These are phyloP conservation scores for Vitis hybrid DNA, from an alignment of 177 flowering plant genomes.

Conservation along the genomic window DNA sequence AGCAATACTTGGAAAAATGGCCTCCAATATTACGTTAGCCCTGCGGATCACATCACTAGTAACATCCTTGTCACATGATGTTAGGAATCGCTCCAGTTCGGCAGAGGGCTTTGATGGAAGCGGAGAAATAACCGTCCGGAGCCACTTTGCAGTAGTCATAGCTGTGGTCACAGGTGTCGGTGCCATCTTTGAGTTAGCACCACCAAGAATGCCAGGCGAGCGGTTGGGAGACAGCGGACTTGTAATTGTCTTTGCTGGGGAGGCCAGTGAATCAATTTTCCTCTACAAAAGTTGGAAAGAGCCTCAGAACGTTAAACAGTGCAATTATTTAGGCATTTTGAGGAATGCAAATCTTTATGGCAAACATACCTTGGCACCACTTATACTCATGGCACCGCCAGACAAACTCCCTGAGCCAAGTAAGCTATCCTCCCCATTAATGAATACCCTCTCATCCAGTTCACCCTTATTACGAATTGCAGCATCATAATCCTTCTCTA, in stretches of 20 bases:
- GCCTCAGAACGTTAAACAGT: background rate
- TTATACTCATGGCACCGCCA: conserved; percentile 61
- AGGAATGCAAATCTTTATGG: background rate
- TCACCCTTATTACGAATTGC: conserved; percentile 68
- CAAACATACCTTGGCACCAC: conserved; percentile 66
- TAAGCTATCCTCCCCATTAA: conserved; percentile 79
- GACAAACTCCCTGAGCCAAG: conserved; percentile 86
- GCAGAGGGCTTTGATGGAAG: conserved; percentile 83
- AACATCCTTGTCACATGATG: conserved; percentile 80
- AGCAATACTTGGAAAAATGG: conserved; percentile 85
- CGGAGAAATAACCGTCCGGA: conserved; percentile 78
- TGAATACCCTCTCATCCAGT: conserved; percentile 83
- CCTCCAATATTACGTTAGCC: conserved; percentile 83
- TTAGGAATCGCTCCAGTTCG: conserved; percentile 62
- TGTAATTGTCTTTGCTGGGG: conserved; percentile 76
- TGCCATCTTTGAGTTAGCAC: conserved; percentile 47
- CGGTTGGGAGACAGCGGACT: conserved; percentile 74
- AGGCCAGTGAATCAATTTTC: conserved; percentile 62
- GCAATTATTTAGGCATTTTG: too few relatives aligned
- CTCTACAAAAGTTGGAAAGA: conserved; percentile 40
- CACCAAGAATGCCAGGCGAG: conserved; percentile 53
- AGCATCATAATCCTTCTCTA: conserved; percentile 83
- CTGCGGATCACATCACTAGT: conserved; percentile 72
- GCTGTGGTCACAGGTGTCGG: conserved; percentile 96
- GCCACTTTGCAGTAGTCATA: conserved; percentile 99